phyloP scores from a whole-genome alignment of 305 asterid species.

The Petunia hybrid region DNA sequence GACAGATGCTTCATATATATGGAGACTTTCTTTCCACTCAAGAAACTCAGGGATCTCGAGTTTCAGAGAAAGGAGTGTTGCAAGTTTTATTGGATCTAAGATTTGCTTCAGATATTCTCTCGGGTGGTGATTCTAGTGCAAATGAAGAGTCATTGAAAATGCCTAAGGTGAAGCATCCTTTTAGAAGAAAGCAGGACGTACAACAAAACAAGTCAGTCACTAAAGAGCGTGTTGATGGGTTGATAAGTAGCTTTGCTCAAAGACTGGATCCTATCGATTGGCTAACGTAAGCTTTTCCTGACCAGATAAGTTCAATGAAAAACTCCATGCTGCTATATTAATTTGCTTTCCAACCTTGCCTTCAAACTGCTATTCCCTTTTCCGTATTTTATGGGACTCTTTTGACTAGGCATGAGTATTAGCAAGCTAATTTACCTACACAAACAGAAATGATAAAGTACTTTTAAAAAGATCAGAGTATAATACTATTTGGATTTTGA shows the following conservation, averaged over 20 bases:
- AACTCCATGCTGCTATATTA: slow-evolving; percentile 12
- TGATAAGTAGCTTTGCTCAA: slow-evolving; percentile 71
- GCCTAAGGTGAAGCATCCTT: slow-evolving; percentile 58
- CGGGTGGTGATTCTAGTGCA: slow-evolving; percentile 73
- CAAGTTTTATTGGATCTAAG: slow-evolving; percentile 91
- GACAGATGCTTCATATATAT: slow-evolving; percentile 75
- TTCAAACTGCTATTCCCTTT: not conserved
- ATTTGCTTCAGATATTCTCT: slow-evolving; percentile 80
- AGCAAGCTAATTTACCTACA: not conserved
- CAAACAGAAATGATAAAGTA: slow-evolving; percentile 22
- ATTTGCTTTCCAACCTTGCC: not conserved
- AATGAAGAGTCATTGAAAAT: slow-evolving; percentile 59
- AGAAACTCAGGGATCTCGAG: slow-evolving; percentile 60
- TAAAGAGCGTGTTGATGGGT: slow-evolving; percentile 62
- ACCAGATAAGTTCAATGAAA: slow-evolving; percentile 20
- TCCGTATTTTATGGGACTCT: not conserved
- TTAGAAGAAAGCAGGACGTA: slow-evolving; percentile 73
- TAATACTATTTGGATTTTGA: not conserved
- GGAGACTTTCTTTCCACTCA: slow-evolving; percentile 70
- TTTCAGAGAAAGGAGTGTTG: slow-evolving; percentile 87
- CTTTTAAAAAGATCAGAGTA: not conserved
- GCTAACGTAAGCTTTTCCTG: slow-evolving; percentile 85
- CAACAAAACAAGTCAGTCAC: slow-evolving; percentile 57
- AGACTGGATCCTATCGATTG: slow-evolving; percentile 96
- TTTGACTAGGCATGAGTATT: not conserved